These are phyloP conservation scores for Globisporangium cylindrosporum DNA, from an alignment of 352 stramenopile genomes.

Conservation along the genomic window DNA sequence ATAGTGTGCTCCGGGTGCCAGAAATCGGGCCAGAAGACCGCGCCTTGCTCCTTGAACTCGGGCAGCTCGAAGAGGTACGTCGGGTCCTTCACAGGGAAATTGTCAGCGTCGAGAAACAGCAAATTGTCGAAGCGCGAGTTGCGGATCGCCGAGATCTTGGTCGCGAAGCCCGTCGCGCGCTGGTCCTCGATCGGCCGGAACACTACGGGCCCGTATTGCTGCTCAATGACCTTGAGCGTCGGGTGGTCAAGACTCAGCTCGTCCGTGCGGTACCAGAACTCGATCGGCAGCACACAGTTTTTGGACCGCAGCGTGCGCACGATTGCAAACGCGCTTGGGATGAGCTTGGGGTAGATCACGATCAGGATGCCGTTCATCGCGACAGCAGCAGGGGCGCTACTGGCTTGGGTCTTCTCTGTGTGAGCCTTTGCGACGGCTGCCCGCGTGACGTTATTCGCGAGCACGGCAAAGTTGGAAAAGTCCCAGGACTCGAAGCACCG, in stretches of 20 bases:
- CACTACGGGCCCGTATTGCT: conserved; percentile 33
- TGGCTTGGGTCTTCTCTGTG: not conserved
- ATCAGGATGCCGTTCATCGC: conserved; percentile 54
- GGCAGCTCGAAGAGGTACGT: conserved; percentile 55
- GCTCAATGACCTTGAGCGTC: conserved; percentile 31
- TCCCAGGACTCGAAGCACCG: conserved; percentile 24
- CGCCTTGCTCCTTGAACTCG: conserved; percentile 37
- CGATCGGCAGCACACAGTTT: conserved; percentile 56
- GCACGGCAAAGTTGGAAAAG: conserved; percentile 22
- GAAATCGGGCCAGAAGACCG: conserved; percentile 75
- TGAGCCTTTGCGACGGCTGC: not conserved
- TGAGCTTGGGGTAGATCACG: conserved; percentile 63
- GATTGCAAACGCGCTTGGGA: conserved; percentile 61
- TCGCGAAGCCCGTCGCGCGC: conserved; percentile 39
- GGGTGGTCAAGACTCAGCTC: conserved; percentile 15
- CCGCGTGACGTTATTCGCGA: conserved; percentile 18
- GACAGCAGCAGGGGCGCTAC: not conserved
- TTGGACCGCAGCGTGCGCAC: conserved; percentile 42
- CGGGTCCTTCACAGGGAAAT: conserved; percentile 55
- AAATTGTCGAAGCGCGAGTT: conserved; percentile 60
- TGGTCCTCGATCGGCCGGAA: conserved; percentile 50
- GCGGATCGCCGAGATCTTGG: conserved; percentile 61
- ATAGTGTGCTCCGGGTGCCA: conserved; percentile 67
- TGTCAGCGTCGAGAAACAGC: conserved; percentile 67
- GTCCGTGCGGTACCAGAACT: conserved; percentile 50